These are phyloP conservation scores for Rutstroemia sp. DNA, from an alignment of 2,329 filamentous ascomycete genomes.

Conservation along the genomic window DNA sequence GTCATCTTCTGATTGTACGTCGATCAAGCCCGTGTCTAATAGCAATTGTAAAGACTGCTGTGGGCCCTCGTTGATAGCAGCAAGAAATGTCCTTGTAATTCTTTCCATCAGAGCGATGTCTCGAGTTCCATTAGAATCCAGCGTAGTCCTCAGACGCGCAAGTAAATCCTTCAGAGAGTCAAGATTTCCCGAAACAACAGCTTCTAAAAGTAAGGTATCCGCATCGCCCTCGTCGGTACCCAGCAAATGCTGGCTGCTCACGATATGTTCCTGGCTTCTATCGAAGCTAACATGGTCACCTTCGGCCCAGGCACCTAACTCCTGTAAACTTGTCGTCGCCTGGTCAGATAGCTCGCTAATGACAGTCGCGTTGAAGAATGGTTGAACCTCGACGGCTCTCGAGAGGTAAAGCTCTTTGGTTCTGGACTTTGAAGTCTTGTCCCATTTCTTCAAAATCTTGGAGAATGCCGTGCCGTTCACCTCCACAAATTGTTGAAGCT, in stretches of 20 bases:
- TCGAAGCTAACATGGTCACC: slow-evolving; percentile 88
- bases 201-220: slow-evolving; percentile 81
- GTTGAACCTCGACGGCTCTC: slow-evolving; percentile 91
- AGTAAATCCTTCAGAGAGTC: slow-evolving; percentile 74
- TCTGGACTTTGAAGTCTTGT: slow-evolving; percentile 98
- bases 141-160: slow-evolving; percentile 54
- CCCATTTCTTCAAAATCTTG: slow-evolving; percentile 99
- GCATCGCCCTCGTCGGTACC: slow-evolving; percentile 83
- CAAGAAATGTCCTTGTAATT: slow-evolving; percentile 82
- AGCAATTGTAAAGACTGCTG: slow-evolving; percentile 68
- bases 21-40: slow-evolving; percentile 72
- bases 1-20: slow-evolving; percentile 90
- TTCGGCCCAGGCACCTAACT: slow-evolving; percentile 94
- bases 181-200: slow-evolving; percentile 74
- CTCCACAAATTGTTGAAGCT: slow-evolving; percentile 97
- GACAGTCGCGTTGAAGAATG: slow-evolving; percentile 95
- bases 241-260: slow-evolving; percentile 57
- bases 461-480: slow-evolving; percentile 97
- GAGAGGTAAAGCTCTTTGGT: slow-evolving; percentile 97
- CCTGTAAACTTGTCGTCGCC: slow-evolving; percentile 90
- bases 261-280: slow-evolving; percentile 49
- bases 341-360: slow-evolving; percentile 96
- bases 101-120: slow-evolving; percentile 59
- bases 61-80: slow-evolving; percentile 79
- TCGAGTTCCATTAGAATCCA: slow-evolving; percentile 49